These are phyloP conservation scores for Taxawa tesnikishii DNA, from an alignment of 2,329 filamentous ascomycete genomes.

Conservation along the genomic window DNA sequence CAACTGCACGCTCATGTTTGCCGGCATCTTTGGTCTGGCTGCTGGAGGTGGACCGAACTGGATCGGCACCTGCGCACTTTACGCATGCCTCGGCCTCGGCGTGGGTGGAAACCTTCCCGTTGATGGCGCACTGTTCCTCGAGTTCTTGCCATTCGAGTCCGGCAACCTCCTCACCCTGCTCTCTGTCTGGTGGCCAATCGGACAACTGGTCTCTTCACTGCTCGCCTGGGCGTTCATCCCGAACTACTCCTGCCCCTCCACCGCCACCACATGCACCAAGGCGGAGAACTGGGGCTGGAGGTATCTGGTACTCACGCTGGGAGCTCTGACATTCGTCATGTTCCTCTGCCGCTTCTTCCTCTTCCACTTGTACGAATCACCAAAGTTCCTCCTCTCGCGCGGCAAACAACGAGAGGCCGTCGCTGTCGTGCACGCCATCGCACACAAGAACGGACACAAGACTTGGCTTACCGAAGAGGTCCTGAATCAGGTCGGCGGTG, in stretches of 20 bases:
- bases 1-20: conserved; percentile 53
- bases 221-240: conserved; percentile 43
- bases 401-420: conserved; percentile 41
- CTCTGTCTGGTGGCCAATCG: conserved; percentile 44
- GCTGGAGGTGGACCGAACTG: conserved; percentile 58
- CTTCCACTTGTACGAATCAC: conserved; percentile 43
- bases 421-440: conserved; percentile 35
- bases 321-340: conserved; percentile 42
- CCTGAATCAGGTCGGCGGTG: conserved; percentile 41
- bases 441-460: conserved; percentile 41
- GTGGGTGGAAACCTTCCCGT: conserved; percentile 52
- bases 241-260: conserved; percentile 35
- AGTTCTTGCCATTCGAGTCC: conserved; percentile 43
- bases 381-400: conserved; percentile 43
- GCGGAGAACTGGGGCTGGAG: conserved; percentile 45
- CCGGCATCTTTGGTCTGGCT: conserved; percentile 48
- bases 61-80: conserved; percentile 50
- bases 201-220: conserved; percentile 39
- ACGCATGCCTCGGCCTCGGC: conserved; percentile 53
- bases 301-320: conserved; percentile 43
- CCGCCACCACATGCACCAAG: conserved; percentile 34
- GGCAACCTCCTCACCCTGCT: conserved; percentile 56
- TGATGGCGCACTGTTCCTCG: conserved; percentile 48
- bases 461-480: conserved; percentile 68
- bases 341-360: conserved; percentile 40